Conservation (phyloP, 306 rosid species). For the Fagus crenata region DNA sequence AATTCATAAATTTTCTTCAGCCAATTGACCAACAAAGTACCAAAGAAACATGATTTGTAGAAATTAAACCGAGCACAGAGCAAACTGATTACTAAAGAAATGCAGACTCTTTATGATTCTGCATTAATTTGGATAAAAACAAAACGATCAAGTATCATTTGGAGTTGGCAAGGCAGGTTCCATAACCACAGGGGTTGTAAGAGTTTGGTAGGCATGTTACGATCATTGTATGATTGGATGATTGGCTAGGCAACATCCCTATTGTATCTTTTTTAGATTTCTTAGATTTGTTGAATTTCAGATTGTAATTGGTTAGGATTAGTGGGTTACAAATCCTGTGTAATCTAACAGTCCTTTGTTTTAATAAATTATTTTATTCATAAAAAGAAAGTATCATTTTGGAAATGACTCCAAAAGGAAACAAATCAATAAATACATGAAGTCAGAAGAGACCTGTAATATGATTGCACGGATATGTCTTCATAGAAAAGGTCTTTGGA, state of each 20-base stretch:
- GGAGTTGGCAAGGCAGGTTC: too few species aligned
- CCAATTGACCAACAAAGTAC: constrained; percentile 5
- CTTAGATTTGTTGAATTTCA: too few species aligned
- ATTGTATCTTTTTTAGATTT: too few species aligned
- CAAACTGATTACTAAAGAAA: constrained; percentile 11
- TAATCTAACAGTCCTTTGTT: too few species aligned
- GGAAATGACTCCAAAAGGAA: constrained; percentile 19
- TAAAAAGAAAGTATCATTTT: neutral
- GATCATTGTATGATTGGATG: too few species aligned
- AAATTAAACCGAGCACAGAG: constrained; percentile 11
- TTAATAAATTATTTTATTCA: too few species aligned
- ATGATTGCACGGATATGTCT: constrained; percentile 60
- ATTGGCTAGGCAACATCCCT: too few species aligned
- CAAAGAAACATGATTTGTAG: neutral
- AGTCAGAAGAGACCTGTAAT: constrained; percentile 69
- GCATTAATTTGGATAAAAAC: neutral
- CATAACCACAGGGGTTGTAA: too few species aligned
- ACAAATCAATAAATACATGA: constrained; percentile 16
- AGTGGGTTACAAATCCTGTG: too few species aligned
- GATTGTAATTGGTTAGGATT: too few species aligned
- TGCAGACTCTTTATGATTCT: neutral
- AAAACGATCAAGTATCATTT: neutral
- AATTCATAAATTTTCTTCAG: constrained; percentile 12
- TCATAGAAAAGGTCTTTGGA: constrained; percentile 73
- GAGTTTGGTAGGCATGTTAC: too few species aligned